Evolutionary conservation across 179 eudicot species (phyloP), one percentile per base, ranked within the genome.

Genomic region (Heliamphora pulchella): DNA sequence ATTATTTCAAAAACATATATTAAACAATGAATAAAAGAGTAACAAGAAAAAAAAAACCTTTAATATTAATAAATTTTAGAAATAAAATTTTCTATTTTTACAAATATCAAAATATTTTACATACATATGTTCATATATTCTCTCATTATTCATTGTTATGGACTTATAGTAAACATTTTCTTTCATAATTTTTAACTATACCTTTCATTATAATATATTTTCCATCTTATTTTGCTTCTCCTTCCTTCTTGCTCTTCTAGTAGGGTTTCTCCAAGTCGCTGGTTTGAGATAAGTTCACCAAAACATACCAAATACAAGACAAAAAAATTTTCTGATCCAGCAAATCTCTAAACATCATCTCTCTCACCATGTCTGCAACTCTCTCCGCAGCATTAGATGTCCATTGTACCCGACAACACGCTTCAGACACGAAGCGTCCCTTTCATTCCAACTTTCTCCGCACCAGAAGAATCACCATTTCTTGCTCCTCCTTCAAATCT

Each of bases 301-400:
- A 66, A 50, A 78, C 31, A 66, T 78, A 74, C 46, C 18, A 6
- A 47, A 18, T 55, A 3, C 44, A 10, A 18, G 13, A 61, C 41
- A 9, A 4, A 63, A 2, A 4, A 14, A 39, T 63, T 65, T 17
- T 77, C 62, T 20, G 47, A 39, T n/a, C 54, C 71, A 13, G 14
- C 63, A 14, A 69, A 77, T 39, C 68, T 62, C 18, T 47, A 4
- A 20, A 20, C 44, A 13, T 13, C 65, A 10, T 0, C 18, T 11
- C 57, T 39, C 77, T 51, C 80, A 48, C 66, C 62, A 88, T 88
- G 91, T 83, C 91, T 64, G 75, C 90, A 69, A 85, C 88, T 47
- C 84, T 84, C 77, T 88, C 86, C 14, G 66, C 82, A 51, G 71
- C 82, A 22, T 51, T 87, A 57, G 80, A 85, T 61, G 31, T 86